Percentiles rank a stretch among this genome's conserved stretches.
Evolutionary conservation across 1,139 yeast genomes (phyloP).

Genomic region (Saccharomyces hybrid): DNA sequence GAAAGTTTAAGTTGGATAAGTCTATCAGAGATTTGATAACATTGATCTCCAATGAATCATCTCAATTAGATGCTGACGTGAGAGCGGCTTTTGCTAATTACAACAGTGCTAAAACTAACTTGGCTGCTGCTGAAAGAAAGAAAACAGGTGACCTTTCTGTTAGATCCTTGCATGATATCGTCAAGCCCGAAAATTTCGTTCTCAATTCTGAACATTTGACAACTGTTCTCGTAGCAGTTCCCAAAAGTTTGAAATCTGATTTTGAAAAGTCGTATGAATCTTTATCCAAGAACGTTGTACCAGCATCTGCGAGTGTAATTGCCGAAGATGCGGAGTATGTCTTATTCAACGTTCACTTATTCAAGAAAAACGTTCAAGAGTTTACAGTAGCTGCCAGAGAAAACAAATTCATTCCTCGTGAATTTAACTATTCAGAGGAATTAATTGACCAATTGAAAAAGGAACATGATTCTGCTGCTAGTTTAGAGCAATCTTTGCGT

Average conservation of each 20-base stretch:
- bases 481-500: constrained; percentile 65
- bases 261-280: constrained; percentile 71
- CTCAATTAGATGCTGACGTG: constrained; percentile 77
- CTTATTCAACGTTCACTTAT: constrained; percentile 72
- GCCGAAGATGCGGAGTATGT: constrained; percentile 66
- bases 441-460: constrained; percentile 60
- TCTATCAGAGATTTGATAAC: constrained; percentile 70
- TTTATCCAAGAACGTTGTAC: constrained; percentile 74
- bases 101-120: constrained; percentile 73
- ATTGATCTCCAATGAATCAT: constrained; percentile 65
- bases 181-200: constrained; percentile 77
- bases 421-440: constrained; percentile 80
- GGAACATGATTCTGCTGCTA: constrained; percentile 69
- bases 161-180: constrained; percentile 83
- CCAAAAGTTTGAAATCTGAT: constrained; percentile 51
- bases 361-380: constrained; percentile 69
- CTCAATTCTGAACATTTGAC: constrained; percentile 78
- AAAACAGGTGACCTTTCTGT: constrained; percentile 90
- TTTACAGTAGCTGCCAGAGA: constrained; percentile 72
- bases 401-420: constrained; percentile 87
- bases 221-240: constrained; percentile 81
- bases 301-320: constrained; percentile 71
- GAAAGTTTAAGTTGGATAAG: constrained; percentile 79
- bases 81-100: constrained; percentile 61
- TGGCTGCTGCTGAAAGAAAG: constrained; percentile 84